These are phyloP conservation scores for Tricholoma flavovirens DNA, from an alignment of 768 basidiomycete genomes.

Conservation along the genomic window DNA sequence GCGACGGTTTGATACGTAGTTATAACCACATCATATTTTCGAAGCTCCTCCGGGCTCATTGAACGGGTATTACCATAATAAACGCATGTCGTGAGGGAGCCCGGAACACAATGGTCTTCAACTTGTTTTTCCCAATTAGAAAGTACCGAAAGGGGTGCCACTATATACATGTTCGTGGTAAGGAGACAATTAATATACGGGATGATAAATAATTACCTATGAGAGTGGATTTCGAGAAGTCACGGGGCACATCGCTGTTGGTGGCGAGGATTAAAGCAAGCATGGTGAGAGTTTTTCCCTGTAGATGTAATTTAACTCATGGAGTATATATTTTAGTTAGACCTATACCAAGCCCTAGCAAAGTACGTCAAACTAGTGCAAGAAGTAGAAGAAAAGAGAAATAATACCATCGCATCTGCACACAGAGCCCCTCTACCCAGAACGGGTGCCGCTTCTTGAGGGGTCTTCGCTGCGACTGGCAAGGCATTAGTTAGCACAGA, in stretches of 20 bases:
- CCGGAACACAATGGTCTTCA: slow-evolving; percentile 58
- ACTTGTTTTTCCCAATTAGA: slow-evolving; percentile 90
- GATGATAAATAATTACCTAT: slow-evolving; percentile 49
- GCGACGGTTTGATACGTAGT: slow-evolving; percentile 77
- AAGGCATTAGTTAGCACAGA: slow-evolving; percentile 1
- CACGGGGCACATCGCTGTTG: slow-evolving; percentile 50
- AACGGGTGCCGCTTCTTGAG: slow-evolving; percentile 54
- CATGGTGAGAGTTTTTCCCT: slow-evolving; percentile 93
- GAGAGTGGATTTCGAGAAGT: slow-evolving; percentile 64
- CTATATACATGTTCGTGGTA: slow-evolving; percentile 29
- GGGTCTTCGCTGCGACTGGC: slow-evolving; percentile 75
- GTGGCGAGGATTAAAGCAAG: slow-evolving; percentile 77
- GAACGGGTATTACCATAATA: slow-evolving; percentile 72
- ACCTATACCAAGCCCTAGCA: slow-evolving; percentile 35
- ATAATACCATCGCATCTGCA: slow-evolving; percentile 79
- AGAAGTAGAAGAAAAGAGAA: neutral
- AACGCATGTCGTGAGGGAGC: slow-evolving; percentile 46
- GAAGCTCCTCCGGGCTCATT: slow-evolving; percentile 52
- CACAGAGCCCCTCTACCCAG: slow-evolving; percentile 84
- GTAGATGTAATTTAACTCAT: neutral
- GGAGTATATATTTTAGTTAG: neutral
- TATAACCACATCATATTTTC: slow-evolving; percentile 69
- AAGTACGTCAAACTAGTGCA: neutral
- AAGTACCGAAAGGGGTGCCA: slow-evolving; percentile 76
- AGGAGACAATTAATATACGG: neutral